These are phyloP conservation scores for Acer saccharum DNA, from an alignment of 345 rosid species.

Conservation along the genomic window DNA sequence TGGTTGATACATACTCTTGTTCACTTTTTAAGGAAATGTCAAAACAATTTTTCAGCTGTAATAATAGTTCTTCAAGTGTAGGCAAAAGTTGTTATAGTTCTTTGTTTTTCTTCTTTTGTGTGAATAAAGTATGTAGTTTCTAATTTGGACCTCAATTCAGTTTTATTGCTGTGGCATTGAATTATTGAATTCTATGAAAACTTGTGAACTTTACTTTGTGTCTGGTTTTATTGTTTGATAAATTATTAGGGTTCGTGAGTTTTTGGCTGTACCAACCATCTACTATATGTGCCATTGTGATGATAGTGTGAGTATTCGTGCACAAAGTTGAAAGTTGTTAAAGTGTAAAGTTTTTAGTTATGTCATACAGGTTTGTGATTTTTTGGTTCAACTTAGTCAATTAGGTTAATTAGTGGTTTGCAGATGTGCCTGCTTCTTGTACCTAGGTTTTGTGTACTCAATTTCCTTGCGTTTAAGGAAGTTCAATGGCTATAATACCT, in stretches of 20 bases:
- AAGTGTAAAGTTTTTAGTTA: background rate
- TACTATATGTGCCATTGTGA: background rate
- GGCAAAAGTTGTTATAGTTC: background rate
- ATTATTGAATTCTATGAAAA: too few species aligned
- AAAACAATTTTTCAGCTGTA: background rate
- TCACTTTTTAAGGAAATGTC: background rate
- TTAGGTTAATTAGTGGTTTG: background rate
- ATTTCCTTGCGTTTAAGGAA: background rate
- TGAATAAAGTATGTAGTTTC: background rate
- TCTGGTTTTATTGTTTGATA: background rate
- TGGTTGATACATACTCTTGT: background rate
- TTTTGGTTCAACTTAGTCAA: background rate
- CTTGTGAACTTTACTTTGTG: background rate
- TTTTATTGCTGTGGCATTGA: background rate
- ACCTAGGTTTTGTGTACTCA: background rate
- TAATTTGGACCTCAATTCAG: background rate
- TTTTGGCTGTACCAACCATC: constrained; percentile 1
- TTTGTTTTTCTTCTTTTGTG: background rate
- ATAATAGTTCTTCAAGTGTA: background rate
- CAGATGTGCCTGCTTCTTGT: background rate
- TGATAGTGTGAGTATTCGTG: background rate
- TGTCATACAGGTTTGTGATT: background rate
- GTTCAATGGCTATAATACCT: background rate
- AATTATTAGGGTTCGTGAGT: background rate
- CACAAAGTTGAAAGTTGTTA: background rate